Conservation (phyloP, 192 early-diverging fungal genomes). For the Dimargaris verticillata region DNA sequence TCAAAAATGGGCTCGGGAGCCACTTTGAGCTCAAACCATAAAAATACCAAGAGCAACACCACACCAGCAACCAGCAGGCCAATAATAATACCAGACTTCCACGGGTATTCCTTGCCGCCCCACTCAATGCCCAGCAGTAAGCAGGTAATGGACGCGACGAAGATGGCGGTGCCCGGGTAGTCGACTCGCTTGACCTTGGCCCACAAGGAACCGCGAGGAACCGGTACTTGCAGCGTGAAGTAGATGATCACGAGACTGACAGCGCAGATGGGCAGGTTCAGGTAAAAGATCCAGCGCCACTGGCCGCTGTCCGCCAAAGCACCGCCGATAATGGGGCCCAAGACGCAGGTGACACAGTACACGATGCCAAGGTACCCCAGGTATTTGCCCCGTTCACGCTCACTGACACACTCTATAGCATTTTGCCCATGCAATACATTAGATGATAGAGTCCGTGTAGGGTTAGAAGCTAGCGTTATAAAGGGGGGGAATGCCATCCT, state of each 20-base stretch:
- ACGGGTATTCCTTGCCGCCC: conserved; percentile 50
- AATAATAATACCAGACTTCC: conserved; percentile 39
- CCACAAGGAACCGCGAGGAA: conserved; percentile 18
- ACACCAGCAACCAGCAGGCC: conserved; percentile 37
- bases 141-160: conserved; percentile 39
- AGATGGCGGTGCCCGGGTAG: conserved; percentile 37
- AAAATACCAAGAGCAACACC: conserved; percentile 34
- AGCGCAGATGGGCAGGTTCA: conserved; percentile 64
- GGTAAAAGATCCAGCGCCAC: conserved; percentile 67
- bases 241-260: conserved; percentile 29
- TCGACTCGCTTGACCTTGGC: conserved; percentile 31
- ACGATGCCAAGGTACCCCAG: conserved; percentile 55
- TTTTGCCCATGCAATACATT: too few species aligned
- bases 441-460: too few species aligned
- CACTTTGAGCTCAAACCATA: conserved; percentile 45
- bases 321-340: conserved; percentile 69
- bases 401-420: conserved; percentile 26
- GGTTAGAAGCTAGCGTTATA: too few species aligned
- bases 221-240: conserved; percentile 33
- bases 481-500: too few species aligned
- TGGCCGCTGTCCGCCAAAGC: conserved; percentile 46
- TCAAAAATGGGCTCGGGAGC: conserved; percentile 70
- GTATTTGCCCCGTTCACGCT: conserved; percentile 50
- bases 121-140: conserved; percentile 56
- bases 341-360: conserved; percentile 51